A percentile compares a stretch with the other conserved stretches of the same genome.
These are phyloP conservation scores for Pseudonitzschia delicatissima DNA, from an alignment of 108 stramenopile genomes.

Conservation along the genomic window DNA sequence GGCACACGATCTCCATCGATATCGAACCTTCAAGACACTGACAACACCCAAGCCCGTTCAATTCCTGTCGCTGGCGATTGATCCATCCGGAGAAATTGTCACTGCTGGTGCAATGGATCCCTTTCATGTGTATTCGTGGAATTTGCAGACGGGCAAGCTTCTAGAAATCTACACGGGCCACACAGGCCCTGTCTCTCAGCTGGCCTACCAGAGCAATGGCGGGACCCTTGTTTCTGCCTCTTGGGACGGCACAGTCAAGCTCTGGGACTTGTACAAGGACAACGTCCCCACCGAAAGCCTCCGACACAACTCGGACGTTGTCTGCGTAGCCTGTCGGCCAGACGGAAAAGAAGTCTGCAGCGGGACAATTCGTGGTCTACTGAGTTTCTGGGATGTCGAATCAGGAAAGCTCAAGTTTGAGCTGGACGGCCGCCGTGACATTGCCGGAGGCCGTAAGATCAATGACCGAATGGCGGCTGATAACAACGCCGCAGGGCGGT, in stretches of 20 bases:
- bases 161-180: constrained; percentile 97
- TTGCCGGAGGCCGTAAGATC: constrained; percentile 84
- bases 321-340: constrained; percentile 91
- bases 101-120: constrained; percentile 91
- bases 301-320: constrained; percentile 91
- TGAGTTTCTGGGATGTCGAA: constrained; percentile 94
- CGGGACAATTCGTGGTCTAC: constrained; percentile 90
- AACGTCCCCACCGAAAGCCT: constrained; percentile 86
- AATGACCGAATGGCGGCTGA: constrained; percentile 86
- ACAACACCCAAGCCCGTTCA: constrained; percentile 90
- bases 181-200: constrained; percentile 81
- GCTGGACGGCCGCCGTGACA: constrained; percentile 90
- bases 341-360: constrained; percentile 94
- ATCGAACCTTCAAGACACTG: constrained; percentile 94
- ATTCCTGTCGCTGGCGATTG: constrained; percentile 92
- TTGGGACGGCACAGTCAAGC: constrained; percentile 97
- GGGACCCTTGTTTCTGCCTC: constrained; percentile 89
- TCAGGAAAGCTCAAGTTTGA: constrained; percentile 71
- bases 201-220: constrained; percentile 78
- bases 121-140: constrained; percentile 92
- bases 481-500: constrained; percentile 87
- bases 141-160: constrained; percentile 89
- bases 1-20: constrained; percentile 95
- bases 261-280: constrained; percentile 96
- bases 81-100: constrained; percentile 93